Conservation (phyloP, 192 early-diverging fungal species). For the Borealophlyctis nickersoniae region DNA sequence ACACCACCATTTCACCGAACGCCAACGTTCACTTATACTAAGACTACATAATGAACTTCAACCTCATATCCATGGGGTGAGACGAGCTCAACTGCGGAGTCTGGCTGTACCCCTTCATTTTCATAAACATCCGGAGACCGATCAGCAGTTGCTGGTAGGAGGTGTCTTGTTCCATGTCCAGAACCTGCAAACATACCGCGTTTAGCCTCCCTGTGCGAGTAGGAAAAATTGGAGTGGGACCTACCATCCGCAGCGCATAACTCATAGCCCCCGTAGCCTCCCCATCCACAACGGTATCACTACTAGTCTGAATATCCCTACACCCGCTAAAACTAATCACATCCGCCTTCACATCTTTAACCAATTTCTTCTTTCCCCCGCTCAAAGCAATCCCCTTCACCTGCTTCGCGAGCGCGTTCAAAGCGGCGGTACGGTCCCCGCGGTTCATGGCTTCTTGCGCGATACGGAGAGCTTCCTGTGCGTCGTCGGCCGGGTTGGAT, state of each 20-base stretch:
- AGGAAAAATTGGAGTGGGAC: slow-evolving; percentile 19
- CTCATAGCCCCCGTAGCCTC: slow-evolving; percentile 41
- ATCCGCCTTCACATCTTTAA: too few species aligned
- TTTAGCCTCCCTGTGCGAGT: slow-evolving; percentile 3
- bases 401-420: too few species aligned
- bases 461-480: neutral
- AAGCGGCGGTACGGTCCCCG: too few species aligned
- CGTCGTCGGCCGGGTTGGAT: slow-evolving; percentile 10
- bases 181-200: slow-evolving; percentile 32
- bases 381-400: too few species aligned
- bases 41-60: slow-evolving; percentile 37
- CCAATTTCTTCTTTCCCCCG: too few species aligned
- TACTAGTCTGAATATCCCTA: slow-evolving; percentile 66
- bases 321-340: slow-evolving; percentile 69
- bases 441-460: slow-evolving; percentile 17
- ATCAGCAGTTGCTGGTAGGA: neutral
- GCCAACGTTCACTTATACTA: too few species aligned
- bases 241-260: too few species aligned
- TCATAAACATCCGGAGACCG: neutral
- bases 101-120: slow-evolving; percentile 25
- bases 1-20: too few species aligned
- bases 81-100: slow-evolving; percentile 31
- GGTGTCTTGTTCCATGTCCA: slow-evolving; percentile 16
- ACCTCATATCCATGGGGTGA: slow-evolving; percentile 36
- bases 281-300: slow-evolving; percentile 46